Evolutionary conservation across 2,329 filamentous ascomycete genomes (phyloP), one percentile per base, ranked within the genome.

Genomic region (Scedosporium apiospermum): DNA sequence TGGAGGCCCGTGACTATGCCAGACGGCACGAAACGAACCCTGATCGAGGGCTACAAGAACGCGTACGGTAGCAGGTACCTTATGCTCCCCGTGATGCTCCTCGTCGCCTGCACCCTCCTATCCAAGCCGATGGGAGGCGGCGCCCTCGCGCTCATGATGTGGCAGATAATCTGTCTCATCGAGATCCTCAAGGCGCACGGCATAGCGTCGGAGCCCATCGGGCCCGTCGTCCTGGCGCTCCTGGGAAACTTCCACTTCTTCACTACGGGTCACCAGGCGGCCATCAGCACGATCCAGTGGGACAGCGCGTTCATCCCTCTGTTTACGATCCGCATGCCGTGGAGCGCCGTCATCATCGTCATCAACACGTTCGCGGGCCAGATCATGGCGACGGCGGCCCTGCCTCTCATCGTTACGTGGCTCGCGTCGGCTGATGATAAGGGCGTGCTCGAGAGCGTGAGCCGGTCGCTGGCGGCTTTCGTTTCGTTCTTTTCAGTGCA

Each of bases 191-290:
- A 89, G 71, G 77, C 85, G 67, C 82, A 85, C 70, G 73, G 76
- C 64, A 73, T 88, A 46, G 85, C 87, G 16, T 79, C 83, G 58
- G 87, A 86, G 55, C 81, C 91, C 6, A 89, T 98, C 68, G 93
- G 92, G 0, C 93, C 95, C 21, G 79, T 95, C 46, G 82, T 96
- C 65, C 83, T 98, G 27, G 93, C 87, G 10, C 77, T 98, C n/a
- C 84, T 99, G 0, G 95, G 93, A 64, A 91, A 89, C 69, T 96
- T 93, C 75, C 88, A 97, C 78, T 99, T 88, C 79, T 99, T 99
- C 85, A 97, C 96, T 72, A 99, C 95, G 0, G 95, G 95, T 65
- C 95, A 99, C 74, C 93, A 98, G 75, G 93, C 93, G 12, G 89
- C 87, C 0, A 82, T 96, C 26, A 84, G 88, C 67, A 90, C 87